A percentile compares a stretch with the other conserved stretches of the same genome.
These are phyloP conservation scores for Xylaria intraflava DNA, from an alignment of 495 filamentous ascomycete species.

Conservation along the genomic window DNA sequence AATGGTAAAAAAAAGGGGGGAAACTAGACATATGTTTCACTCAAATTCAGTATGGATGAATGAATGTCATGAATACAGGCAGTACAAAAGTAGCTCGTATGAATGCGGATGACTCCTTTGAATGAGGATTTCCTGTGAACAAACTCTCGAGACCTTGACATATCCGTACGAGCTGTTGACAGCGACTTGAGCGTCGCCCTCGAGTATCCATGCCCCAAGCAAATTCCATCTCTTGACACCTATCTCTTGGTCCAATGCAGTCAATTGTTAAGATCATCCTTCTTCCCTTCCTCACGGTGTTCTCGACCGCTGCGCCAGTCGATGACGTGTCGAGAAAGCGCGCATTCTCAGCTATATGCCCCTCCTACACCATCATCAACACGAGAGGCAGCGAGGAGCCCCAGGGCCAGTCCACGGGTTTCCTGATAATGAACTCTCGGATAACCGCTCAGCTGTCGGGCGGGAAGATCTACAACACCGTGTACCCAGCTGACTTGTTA, in stretches of 20 bases:
- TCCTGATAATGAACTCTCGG: constrained; percentile 4
- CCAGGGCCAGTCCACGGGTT: neutral
- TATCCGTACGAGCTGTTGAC: neutral
- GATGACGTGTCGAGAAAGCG: neutral
- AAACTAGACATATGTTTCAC: too few relatives aligned
- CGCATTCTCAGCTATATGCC: neutral
- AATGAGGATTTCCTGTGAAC: too few relatives aligned
- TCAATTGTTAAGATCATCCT: neutral
- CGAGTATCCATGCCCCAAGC: neutral
- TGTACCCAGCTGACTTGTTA: constrained; percentile 1
- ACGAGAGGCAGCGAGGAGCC: constrained; percentile 1
- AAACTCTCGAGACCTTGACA: too few relatives aligned
- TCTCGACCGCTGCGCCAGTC: neutral
- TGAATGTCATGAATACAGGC: too few relatives aligned
- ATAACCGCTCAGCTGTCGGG: neutral
- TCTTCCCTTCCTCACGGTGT: neutral
- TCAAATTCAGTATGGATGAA: too few relatives aligned
- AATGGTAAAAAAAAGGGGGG: too few relatives aligned
- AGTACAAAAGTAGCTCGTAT: too few relatives aligned
- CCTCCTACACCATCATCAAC: constrained; percentile 6
- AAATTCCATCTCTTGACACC: neutral
- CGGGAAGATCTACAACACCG: constrained; percentile 3
- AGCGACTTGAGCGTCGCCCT: neutral
- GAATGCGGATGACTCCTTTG: too few relatives aligned
- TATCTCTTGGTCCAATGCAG: neutral